Base-by-base conservation (phyloP, 83 land plant genomes). In the Larix sibirica region DNA sequence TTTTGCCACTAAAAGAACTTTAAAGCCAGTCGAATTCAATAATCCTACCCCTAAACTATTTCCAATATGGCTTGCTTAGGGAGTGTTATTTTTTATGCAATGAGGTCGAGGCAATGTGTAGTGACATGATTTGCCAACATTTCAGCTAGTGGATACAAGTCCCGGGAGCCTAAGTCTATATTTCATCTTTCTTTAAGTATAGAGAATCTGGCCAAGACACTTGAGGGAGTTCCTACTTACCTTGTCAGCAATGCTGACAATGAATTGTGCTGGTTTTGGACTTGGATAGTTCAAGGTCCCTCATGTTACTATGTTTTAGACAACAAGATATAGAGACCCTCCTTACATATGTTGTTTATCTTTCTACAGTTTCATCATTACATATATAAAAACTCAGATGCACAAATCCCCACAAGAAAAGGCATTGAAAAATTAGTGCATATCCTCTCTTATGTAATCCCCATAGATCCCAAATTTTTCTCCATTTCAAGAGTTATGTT, bases 201-300 rank as follows among this genome's bases (percentile, higher is more conserved):
- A 28, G 95, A 89, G 17, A 76, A 89, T 50, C 95, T 97, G 47
- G 89, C 96, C 42, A 91, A 87, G 87, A 89, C 90, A 62, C 87
- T 97, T 16, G 86, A 85, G 38, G 98, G 98, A 5, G 95, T 97
- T 26, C 81, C 93, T 10, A 93, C 95, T 24, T 97, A 94, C 82
- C 94, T 98, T 3, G 98, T 97, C 33, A 89, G 96, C 91, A 97
- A 95, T 47, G 69, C 94, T 4, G 84, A 87, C 70, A 97, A 95
- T 69, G 99, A 97, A 86, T 97, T 77, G 98, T 97, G 70, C 92
- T 97, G 76, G 77, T 97, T 36, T 97, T 96, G 17, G 95, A 97
- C 81, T 90, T 94, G 17, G 84, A 79, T 47, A 88, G 96, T 33
- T 75, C 81, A 63, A 95, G 90, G 84, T 97, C 99, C 2, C 91